Evolutionary conservation across 164 flowering plant species (phyloP).

Genomic region (Brasenia schreberi): DNA sequence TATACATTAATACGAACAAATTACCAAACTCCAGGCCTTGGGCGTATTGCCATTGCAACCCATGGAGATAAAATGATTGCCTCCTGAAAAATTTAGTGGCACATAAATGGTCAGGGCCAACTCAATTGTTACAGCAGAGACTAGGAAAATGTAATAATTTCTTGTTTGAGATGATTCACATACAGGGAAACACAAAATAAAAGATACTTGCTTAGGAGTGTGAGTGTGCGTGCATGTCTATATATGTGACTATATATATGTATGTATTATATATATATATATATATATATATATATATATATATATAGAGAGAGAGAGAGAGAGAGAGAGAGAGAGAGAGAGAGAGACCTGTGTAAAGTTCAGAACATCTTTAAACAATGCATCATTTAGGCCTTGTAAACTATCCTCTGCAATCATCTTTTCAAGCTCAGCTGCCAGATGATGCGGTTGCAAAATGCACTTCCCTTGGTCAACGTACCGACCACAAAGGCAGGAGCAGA

Average conservation of each 20-base stretch:
- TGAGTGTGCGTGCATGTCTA: background rate
- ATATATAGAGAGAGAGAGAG: no score
- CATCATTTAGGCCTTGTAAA: conserved; percentile 20
- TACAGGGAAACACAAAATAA: conserved; percentile 1
- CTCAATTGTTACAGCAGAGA: conserved; percentile 4
- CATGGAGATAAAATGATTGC: background rate
- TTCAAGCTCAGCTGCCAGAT: conserved; percentile 47
- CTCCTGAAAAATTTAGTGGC: background rate
- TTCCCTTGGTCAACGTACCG: conserved; percentile 74
- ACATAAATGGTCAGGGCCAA: no score
- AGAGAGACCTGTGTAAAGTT: conserved; percentile 38
- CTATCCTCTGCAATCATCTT: conserved; percentile 23
- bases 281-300: no score
- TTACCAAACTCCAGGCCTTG: background rate
- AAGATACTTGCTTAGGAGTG: background rate
- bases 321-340: conserved; percentile 2
- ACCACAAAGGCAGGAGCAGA: background rate
- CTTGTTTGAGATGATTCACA: background rate
- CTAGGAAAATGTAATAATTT: background rate
- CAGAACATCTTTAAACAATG: conserved; percentile 50
- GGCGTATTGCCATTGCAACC: background rate
- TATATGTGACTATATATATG: no score
- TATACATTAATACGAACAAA: background rate
- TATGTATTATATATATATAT: no score
- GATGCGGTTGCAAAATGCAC: conserved; percentile 59